Conservation (phyloP, 805 yeast genomes). For the Gaillardinia entomophila region DNA sequence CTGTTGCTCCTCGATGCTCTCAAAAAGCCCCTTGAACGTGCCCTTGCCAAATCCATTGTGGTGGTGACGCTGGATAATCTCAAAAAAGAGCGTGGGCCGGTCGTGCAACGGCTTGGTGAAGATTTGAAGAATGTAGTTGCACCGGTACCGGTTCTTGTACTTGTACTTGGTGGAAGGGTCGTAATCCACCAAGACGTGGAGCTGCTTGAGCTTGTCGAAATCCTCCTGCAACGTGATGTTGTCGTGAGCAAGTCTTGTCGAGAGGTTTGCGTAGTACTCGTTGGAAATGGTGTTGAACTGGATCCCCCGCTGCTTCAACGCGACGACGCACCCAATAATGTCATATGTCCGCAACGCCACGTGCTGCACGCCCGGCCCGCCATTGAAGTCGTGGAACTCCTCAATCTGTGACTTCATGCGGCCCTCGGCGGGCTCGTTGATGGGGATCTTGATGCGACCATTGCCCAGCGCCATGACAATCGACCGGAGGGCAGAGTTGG, state of each 20-base stretch:
- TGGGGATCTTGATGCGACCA: conserved; percentile 69
- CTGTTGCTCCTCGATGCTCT: conserved; percentile 77
- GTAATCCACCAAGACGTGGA: conserved; percentile 67
- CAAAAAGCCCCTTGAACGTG: conserved; percentile 76
- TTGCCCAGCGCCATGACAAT: conserved; percentile 70
- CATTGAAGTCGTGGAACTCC: conserved; percentile 68
- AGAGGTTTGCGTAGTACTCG: conserved; percentile 50
- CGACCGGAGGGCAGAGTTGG: conserved; percentile 62
- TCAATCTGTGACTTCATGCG: conserved; percentile 68
- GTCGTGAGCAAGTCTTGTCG: conserved; percentile 38
- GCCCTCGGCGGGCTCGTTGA: conserved; percentile 79
- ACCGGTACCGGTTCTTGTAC: conserved; percentile 2
- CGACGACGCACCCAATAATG: conserved; percentile 51
- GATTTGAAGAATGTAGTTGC: conserved; percentile 73
- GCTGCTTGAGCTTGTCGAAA: conserved; percentile 41
- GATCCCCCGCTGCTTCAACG: conserved; percentile 57
- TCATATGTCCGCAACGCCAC: conserved; percentile 63
- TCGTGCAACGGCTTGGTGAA: conserved; percentile 74
- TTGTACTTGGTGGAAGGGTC: conserved; percentile 43
- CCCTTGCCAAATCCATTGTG: conserved; percentile 90
- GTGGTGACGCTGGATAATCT: conserved; percentile 72
- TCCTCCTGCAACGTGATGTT: conserved; percentile 46
- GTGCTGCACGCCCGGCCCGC: conserved; percentile 85
- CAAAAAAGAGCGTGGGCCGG: conserved; percentile 78
- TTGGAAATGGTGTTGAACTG: conserved; percentile 61